Evolutionary conservation across 768 basidiomycete genomes (phyloP), one percentile per base, ranked within the genome.

Genomic region (Tylopilus cervinicoccineus): DNA sequence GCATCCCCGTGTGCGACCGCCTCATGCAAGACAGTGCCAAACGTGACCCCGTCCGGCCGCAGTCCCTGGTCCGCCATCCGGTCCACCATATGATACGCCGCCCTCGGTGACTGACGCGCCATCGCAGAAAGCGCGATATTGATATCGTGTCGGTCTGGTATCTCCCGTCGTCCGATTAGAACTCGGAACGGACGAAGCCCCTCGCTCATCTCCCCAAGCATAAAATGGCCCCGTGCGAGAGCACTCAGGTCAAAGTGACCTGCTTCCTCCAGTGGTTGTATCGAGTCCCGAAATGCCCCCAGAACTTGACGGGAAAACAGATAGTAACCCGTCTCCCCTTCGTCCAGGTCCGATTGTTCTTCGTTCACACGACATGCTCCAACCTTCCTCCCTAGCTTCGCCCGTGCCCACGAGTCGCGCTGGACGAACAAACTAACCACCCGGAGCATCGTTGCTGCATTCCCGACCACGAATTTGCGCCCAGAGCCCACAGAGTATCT

Each of bases 71-170:
- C 55, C 2, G 68, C 55, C 80, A 87, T 84, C 27, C 71, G 70
- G 46, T 70, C 57, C n/a, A 88, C 60, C 56, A 81, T 68, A 16
- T 51, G 56, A 19, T 66, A 68, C 1, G 80, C 86, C 14, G 57
- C 57, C 11, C 65, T 64, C 19, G 83, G 77, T 36, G 76, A 66
- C 52, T 73, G 62, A 48, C 72, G 68, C 23, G 83, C 77, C 43
- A 86, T 62, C 10, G 74, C 77, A 4, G 72, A 70, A 46, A 88
- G 71, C 33, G 74, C 75, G 41, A 88, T 77, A 56, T 86, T 86
- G 42, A 85, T 67, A 58, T 88, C 86, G 58, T 78, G 69, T 32
- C 75, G 53, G 62, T 88, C 84, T 14, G 83, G 83, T 43, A 75
- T 57, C 59, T 83, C 77, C 47, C 60, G 65, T 41, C 80, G 77